phyloP scores from a whole-genome alignment of 257 asterid genomes.

The Nicotiana tomentosiformis region DNA sequence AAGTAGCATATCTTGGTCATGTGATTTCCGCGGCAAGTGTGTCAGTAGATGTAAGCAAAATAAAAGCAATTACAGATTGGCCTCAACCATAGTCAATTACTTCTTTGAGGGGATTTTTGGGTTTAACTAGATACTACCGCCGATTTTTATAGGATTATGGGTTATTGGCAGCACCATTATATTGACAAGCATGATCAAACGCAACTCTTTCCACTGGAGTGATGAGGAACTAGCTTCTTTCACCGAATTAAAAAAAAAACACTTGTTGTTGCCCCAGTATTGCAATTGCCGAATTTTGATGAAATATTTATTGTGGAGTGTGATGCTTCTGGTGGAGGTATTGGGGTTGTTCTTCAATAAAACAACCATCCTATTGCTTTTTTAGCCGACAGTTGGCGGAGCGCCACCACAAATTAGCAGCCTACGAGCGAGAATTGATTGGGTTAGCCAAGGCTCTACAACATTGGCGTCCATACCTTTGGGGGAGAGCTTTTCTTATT shows the following conservation, averaged over 20 bases:
- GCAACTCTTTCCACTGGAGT: background rate
- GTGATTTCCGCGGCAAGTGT: background rate
- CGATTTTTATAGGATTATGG: background rate
- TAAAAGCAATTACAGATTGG: background rate
- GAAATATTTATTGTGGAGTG: background rate
- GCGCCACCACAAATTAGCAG: background rate
- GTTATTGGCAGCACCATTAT: background rate
- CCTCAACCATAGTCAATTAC: background rate
- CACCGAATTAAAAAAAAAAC: background rate
- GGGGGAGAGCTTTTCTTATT: background rate
- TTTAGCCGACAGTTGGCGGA: background rate
- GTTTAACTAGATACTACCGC: conserved; percentile 9
- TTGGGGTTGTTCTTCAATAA: background rate
- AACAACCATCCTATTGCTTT: background rate
- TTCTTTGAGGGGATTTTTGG: conserved; percentile 13
- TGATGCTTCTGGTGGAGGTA: background rate
- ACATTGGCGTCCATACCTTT: conserved; percentile 4
- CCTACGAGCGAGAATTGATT: background rate
- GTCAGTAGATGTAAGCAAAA: background rate
- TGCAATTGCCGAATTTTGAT: background rate
- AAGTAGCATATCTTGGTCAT: conserved; percentile 7
- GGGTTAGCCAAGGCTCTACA: background rate
- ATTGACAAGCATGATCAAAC: background rate
- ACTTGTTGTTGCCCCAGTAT: background rate
- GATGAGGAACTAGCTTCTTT: background rate